These are phyloP conservation scores for Cardamine occulta DNA, from an alignment of 345 rosid genomes.

Conservation along the genomic window DNA sequence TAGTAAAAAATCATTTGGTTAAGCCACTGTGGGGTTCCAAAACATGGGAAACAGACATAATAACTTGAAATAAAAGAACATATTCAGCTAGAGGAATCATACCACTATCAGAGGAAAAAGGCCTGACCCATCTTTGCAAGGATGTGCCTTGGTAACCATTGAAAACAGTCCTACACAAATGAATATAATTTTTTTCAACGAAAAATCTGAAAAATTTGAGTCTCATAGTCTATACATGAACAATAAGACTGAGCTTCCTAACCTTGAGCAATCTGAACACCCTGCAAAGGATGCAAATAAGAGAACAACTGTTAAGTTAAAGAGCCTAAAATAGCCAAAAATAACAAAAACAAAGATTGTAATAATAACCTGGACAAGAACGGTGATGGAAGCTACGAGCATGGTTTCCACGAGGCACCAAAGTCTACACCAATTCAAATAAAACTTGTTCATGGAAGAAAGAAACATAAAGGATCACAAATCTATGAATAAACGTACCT, in stretches of 20 bases:
- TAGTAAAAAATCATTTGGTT: not conserved
- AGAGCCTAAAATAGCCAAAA: not conserved
- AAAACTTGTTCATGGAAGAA: conserved; percentile 10
- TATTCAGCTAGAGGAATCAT: conserved; percentile 31
- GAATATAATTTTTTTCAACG: not conserved
- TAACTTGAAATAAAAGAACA: not conserved
- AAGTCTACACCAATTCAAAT: conserved; percentile 47
- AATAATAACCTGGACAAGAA: conserved; percentile 53
- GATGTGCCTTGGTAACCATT: conserved; percentile 42
- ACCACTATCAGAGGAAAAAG: conserved; percentile 78
- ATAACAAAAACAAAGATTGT: not conserved
- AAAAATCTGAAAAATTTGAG: not conserved
- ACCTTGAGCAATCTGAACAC: conserved; percentile 45
- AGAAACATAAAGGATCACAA: conserved; percentile 14
- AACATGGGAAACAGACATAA: not conserved
- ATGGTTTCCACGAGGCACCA: conserved; percentile 51
- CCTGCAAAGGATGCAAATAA: conserved; percentile 48
- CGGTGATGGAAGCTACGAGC: conserved; percentile 54
- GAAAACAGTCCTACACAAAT: conserved; percentile 37
- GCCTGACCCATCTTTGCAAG: conserved; percentile 54
- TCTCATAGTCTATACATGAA: not conserved
- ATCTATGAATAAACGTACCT: conserved; percentile 45
- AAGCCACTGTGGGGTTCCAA: not conserved
- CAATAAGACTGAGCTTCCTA: conserved; percentile 22
- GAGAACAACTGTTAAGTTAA: not conserved